A percentile compares a stretch with the other conserved stretches of the same genome.
Conservation (phyloP, 164 flowering plant species). For the Hamamelis virginiana region DNA sequence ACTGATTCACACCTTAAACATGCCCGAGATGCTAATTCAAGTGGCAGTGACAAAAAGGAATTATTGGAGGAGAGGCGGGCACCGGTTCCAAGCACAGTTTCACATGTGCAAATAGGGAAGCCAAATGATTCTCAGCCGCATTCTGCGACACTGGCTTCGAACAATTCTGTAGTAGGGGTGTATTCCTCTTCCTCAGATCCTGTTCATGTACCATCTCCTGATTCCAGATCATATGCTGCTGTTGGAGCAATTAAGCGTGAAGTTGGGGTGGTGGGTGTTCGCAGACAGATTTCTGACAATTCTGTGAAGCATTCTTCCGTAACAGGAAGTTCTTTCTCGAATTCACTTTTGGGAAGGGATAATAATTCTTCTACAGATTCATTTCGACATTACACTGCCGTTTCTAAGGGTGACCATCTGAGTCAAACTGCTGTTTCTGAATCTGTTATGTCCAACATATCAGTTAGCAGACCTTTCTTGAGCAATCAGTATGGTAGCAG, state of each 20-base stretch:
- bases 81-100: conserved; percentile 27
- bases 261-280: conserved; percentile 89
- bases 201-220: conserved; percentile 89
- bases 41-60: conserved; percentile 37
- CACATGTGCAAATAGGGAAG: conserved; percentile 34
- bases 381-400: conserved; percentile 31
- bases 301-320: conserved; percentile 40
- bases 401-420: conserved; percentile 46
- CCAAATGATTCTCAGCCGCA: conserved; percentile 34
- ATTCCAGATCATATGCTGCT: conserved; percentile 66
- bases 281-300: conserved; percentile 54
- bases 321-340: conserved; percentile 43
- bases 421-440: conserved; percentile 38
- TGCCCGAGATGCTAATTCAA: conserved; percentile 30
- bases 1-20: conserved; percentile 34
- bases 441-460: conserved; percentile 31
- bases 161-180: conserved; percentile 65
- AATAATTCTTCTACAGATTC: conserved; percentile 38
- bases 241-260: conserved; percentile 93
- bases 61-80: conserved; percentile 31
- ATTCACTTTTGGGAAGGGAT: conserved; percentile 38
- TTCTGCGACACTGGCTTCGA: conserved; percentile 43
- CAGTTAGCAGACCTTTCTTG: conserved; percentile 42
- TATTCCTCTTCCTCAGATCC: conserved; percentile 93
- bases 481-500: conserved; percentile 52